A percentile compares a stretch with the other conserved stretches of the same genome.
Conservation (phyloP, 2,329 filamentous ascomycete species). For the Calonectria pauciramosa region DNA sequence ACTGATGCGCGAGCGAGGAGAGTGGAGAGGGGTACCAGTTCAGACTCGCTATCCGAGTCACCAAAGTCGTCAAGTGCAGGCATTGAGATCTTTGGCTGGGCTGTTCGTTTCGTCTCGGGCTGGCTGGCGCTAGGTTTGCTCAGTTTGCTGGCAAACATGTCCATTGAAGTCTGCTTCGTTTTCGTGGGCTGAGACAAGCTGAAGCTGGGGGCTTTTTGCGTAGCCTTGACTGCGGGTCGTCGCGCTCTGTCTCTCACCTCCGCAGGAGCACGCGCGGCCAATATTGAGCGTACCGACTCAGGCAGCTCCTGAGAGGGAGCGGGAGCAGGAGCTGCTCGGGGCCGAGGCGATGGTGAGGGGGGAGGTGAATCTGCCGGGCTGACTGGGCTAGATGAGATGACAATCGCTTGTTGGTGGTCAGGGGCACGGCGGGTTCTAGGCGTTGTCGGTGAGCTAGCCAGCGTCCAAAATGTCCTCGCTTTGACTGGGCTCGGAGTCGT, state of each 20-base stretch:
- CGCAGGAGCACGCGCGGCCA: constrained; percentile 37
- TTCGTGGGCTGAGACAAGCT: constrained; percentile 28
- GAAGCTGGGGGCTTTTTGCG: background rate
- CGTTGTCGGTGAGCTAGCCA: constrained; percentile 58
- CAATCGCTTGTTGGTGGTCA: constrained; percentile 54
- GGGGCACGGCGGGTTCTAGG: constrained; percentile 52
- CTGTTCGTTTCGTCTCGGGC: constrained; percentile 6
- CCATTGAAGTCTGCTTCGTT: constrained; percentile 52
- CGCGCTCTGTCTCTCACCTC: constrained; percentile 31
- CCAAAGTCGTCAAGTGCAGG: constrained; percentile 17
- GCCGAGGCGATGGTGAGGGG: constrained; percentile 40
- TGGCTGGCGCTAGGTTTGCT: constrained; percentile 25
- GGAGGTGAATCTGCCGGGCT: constrained; percentile 46
- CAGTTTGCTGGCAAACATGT: constrained; percentile 43
- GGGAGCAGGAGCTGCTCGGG: constrained; percentile 28
- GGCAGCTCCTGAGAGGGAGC: constrained; percentile 33
- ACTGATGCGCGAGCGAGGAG: constrained; percentile 7
- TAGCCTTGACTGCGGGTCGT: background rate
- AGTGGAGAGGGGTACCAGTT: constrained; percentile 19
- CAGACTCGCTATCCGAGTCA: constrained; percentile 30
- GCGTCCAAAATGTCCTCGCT: constrained; percentile 52
- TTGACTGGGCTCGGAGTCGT: constrained; percentile 39
- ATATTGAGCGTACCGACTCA: constrained; percentile 44
- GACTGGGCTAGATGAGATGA: constrained; percentile 61
- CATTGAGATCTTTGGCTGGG: background rate